Evolutionary conservation across 345 rosid species (phyloP).

Genomic region (Eucalyptus tenuipes): DNA sequence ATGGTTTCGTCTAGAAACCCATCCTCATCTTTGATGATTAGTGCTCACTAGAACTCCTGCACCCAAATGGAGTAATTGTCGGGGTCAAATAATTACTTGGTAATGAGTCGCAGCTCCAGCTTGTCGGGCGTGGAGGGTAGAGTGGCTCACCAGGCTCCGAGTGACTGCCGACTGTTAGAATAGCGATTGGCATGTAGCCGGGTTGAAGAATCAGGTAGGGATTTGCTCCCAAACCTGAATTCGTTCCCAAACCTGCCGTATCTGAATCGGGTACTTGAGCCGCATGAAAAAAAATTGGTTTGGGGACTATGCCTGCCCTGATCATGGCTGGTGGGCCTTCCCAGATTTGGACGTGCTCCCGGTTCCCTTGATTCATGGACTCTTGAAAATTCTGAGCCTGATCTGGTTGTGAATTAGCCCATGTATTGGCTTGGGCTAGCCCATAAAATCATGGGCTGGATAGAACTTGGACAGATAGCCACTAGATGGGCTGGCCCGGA

Average conservation of each 20-base stretch:
- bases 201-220: neutral
- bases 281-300: neutral
- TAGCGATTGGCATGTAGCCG: neutral
- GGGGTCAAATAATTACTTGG: neutral
- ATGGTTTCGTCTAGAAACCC: neutral
- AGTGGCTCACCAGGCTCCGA: fast-evolving
- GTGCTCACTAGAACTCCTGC: neutral
- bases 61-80: too few species aligned
- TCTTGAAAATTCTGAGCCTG: neutral
- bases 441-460: neutral
- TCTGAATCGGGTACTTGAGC: neutral
- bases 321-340: neutral
- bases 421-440: neutral
- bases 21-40: too few species aligned
- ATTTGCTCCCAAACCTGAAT: neutral
- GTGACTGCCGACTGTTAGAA: neutral
- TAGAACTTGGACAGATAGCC: neutral
- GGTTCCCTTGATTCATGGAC: neutral
- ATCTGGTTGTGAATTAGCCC: neutral
- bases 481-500: neutral
- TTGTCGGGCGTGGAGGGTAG: neutral
- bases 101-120: neutral
- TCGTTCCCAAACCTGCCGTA: neutral
- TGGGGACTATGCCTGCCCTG: neutral
- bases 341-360: neutral